Evolutionary conservation across 2,329 filamentous ascomycete species (phyloP).

Genomic region (Epichloe festucae): DNA sequence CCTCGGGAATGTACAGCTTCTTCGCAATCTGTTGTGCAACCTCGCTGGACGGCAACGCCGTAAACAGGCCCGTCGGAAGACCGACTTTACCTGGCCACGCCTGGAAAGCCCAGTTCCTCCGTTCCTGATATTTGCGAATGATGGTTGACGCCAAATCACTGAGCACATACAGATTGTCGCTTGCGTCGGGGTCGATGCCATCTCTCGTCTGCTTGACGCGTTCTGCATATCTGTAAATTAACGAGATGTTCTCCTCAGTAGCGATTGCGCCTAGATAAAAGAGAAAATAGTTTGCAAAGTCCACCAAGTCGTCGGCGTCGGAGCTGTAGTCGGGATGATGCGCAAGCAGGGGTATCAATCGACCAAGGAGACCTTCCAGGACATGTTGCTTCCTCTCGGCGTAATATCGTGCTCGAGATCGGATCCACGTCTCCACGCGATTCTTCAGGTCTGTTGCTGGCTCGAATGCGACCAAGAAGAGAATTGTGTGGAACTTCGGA

Average conservation of each 20-base stretch:
- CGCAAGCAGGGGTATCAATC: conserved; percentile 77
- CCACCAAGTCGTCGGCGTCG: conserved; percentile 54
- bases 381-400: conserved; percentile 43
- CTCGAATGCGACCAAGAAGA: conserved; percentile 88
- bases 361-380: conserved; percentile 70
- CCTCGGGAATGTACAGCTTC: conserved; percentile 71
- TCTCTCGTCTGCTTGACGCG: conserved; percentile 84
- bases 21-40: conserved; percentile 75
- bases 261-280: conserved; percentile 79
- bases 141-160: conserved; percentile 77
- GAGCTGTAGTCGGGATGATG: conserved; percentile 83
- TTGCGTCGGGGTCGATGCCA: conserved; percentile 52
- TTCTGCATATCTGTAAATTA: conserved; percentile 87
- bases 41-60: conserved; percentile 59
- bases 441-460: conserved; percentile 60
- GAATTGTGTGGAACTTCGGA: conserved; percentile 72
- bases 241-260: conserved; percentile 71
- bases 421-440: conserved; percentile 76
- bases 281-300: conserved; percentile 78
- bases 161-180: conserved; percentile 69
- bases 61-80: conserved; percentile 68
- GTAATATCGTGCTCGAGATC: conserved; percentile 61
- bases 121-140: conserved; percentile 75
- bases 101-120: conserved; percentile 74
- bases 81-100: conserved; percentile 71